Evolutionary conservation across 2,329 filamentous ascomycete genomes (phyloP).

Genomic region (Neoarthrinium moseri): DNA sequence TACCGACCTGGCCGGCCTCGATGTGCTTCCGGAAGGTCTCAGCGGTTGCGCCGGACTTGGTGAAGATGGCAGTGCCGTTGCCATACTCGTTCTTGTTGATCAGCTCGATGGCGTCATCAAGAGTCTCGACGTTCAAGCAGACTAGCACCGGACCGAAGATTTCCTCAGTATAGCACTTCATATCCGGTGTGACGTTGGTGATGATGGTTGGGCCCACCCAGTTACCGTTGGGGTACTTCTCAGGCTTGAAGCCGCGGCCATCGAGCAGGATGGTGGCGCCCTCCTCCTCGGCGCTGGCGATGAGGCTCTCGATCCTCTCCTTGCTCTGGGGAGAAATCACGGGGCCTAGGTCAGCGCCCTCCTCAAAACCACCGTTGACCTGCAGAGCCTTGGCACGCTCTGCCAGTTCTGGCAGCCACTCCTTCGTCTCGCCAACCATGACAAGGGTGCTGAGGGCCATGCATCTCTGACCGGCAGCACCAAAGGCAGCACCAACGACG

Average conservation of each 20-base stretch:
- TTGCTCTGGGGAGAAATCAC: slow-evolving; percentile 80
- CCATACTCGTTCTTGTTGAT: slow-evolving; percentile 88
- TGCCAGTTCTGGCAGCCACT: slow-evolving; percentile 77
- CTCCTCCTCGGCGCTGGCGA: slow-evolving; percentile 74
- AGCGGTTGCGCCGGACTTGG: slow-evolving; percentile 72
- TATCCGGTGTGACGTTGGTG: slow-evolving; percentile 73
- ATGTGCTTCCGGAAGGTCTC: slow-evolving; percentile 77
- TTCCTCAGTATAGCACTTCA: slow-evolving; percentile 83
- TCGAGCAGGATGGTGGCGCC: slow-evolving; percentile 82
- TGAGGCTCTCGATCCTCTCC: slow-evolving; percentile 73
- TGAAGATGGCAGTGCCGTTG: slow-evolving; percentile 85
- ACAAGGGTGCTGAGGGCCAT: slow-evolving; percentile 85
- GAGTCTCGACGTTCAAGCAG: slow-evolving; percentile 73
- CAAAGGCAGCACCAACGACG: slow-evolving; percentile 80
- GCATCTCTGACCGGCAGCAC: slow-evolving; percentile 80
- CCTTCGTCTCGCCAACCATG: slow-evolving; percentile 80
- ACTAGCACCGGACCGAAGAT: slow-evolving; percentile 85
- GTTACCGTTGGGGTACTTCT: slow-evolving; percentile 82
- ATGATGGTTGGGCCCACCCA: slow-evolving; percentile 85
- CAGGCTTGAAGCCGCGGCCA: slow-evolving; percentile 70
- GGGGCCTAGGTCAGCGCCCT: slow-evolving; percentile 76
- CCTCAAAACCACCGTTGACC: slow-evolving; percentile 79
- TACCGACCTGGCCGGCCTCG: slow-evolving; percentile 81
- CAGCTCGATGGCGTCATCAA: slow-evolving; percentile 76
- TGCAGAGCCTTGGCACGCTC: slow-evolving; percentile 71